A percentile compares a stretch with the other conserved stretches of the same genome.
phyloP scores from a whole-genome alignment of 768 basidiomycete species.

The Coprinopsis sp. region DNA sequence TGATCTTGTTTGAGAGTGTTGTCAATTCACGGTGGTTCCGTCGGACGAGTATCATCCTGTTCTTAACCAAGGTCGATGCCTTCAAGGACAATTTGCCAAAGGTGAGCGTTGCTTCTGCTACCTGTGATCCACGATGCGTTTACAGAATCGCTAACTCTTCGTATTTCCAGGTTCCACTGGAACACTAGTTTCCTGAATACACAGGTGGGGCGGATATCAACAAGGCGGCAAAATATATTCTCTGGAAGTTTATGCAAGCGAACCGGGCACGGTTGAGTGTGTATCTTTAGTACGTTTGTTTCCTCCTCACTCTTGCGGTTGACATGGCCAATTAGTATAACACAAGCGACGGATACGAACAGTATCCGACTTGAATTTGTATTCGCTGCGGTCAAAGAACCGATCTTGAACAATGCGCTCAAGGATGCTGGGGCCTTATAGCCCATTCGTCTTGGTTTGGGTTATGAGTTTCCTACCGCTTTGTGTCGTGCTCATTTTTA shows the following conservation, averaged over 20 bases:
- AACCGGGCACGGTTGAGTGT: slow-evolving; percentile 81
- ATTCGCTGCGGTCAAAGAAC: slow-evolving; percentile 88
- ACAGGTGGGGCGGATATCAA: slow-evolving; percentile 86
- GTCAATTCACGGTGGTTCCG: slow-evolving; percentile 94
- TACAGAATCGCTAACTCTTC: slow-evolving; percentile 1
- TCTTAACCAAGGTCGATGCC: slow-evolving; percentile 91
- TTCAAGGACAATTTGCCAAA: slow-evolving; percentile 84
- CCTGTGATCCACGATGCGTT: slow-evolving; percentile 18
- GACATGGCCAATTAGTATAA: slow-evolving; percentile 44
- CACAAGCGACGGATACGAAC: slow-evolving; percentile 84
- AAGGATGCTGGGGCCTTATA: slow-evolving; percentile 79
- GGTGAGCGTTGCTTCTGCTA: no score
- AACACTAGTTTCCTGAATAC: slow-evolving; percentile 82
- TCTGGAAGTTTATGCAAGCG: slow-evolving; percentile 94
- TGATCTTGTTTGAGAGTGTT: slow-evolving; percentile 87
- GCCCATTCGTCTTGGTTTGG: slow-evolving; percentile 64
- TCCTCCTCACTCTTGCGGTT: not conserved
- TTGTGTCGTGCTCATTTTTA: no score
- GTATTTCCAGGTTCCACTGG: slow-evolving; percentile 54
- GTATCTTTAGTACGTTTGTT: slow-evolving; percentile 51
- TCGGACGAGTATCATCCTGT: slow-evolving; percentile 85
- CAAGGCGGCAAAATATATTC: slow-evolving; percentile 90
- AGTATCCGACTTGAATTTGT: slow-evolving; percentile 80
- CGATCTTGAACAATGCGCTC: slow-evolving; percentile 85
- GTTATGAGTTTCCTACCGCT: no score